A percentile compares a stretch with the other conserved stretches of the same genome.
Evolutionary conservation across 208 protist species (phyloP).

Genomic region (Porcisia hertigi): DNA sequence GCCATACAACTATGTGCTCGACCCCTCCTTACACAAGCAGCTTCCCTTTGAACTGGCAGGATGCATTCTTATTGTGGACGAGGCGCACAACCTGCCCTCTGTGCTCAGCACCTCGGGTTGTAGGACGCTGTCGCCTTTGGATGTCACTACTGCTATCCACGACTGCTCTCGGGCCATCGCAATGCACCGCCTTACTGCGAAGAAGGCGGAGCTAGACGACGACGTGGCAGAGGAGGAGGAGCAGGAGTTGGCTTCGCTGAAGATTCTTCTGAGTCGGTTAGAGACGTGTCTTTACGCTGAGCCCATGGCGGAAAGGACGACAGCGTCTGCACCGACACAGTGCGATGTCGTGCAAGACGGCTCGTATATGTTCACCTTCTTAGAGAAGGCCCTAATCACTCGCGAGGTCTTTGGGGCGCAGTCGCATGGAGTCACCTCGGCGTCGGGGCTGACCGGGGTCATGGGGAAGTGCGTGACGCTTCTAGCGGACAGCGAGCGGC

Average conservation of each 20-base stretch:
- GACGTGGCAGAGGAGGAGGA: slow-evolving; percentile 40
- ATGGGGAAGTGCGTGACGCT: slow-evolving; percentile 71
- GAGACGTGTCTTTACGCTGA: slow-evolving; percentile 54
- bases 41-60: slow-evolving; percentile 78
- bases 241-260: slow-evolving; percentile 76
- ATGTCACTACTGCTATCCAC: slow-evolving; percentile 79
- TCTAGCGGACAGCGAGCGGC: slow-evolving; percentile 60
- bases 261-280: slow-evolving; percentile 65
- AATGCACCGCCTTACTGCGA: slow-evolving; percentile 43
- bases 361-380: slow-evolving; percentile 64
- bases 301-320: slow-evolving; percentile 16
- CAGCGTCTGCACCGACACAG: background rate
- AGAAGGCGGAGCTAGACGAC: slow-evolving; percentile 23
- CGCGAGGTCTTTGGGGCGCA: slow-evolving; percentile 55
- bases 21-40: slow-evolving; percentile 84
- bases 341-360: slow-evolving; percentile 68
- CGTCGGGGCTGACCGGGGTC: slow-evolving; percentile 49
- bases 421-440: slow-evolving; percentile 22
- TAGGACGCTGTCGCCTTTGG: slow-evolving; percentile 66
- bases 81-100: slow-evolving; percentile 96
- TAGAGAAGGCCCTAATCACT: slow-evolving; percentile 77
- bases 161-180: slow-evolving; percentile 76
- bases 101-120: slow-evolving; percentile 62
- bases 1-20: slow-evolving; percentile 99
- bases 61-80: slow-evolving; percentile 96